These are phyloP conservation scores for Neonectria magnoliae DNA, from an alignment of 2,329 filamentous ascomycete species.

Conservation along the genomic window DNA sequence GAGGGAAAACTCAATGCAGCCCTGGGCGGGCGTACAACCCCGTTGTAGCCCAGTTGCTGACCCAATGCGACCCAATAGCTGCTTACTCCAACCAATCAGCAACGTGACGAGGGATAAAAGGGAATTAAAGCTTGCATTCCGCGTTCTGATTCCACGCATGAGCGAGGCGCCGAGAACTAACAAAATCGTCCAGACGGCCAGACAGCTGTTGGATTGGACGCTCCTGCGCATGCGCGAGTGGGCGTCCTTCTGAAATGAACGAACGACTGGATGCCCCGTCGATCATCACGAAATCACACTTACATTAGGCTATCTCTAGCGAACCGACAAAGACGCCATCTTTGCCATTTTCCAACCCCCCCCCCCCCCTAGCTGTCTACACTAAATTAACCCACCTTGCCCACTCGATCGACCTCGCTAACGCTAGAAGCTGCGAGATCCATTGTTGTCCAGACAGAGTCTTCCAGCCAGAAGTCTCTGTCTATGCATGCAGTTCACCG, in stretches of 20 bases:
- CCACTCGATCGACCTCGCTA: not conserved
- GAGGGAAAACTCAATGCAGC: not conserved
- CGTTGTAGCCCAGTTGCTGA: not conserved
- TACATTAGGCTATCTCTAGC: not conserved
- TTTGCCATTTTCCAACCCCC: not conserved
- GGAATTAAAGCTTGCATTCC: not conserved
- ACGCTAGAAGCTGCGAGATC: not conserved
- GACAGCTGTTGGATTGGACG: not conserved
- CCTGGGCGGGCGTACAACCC: not conserved
- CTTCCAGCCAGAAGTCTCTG: not conserved
- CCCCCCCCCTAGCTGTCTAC: not conserved
- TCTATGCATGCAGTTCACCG: not conserved
- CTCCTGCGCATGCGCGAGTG: not conserved
- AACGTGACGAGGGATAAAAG: not conserved
- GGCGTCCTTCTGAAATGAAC: not conserved
- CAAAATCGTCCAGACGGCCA: not conserved
- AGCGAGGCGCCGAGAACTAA: not conserved
- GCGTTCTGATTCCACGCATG: not conserved
- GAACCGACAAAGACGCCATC: not conserved
- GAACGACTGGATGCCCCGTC: not conserved
- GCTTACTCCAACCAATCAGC: not conserved
- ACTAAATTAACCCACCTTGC: not conserved
- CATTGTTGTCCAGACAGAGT: not conserved
- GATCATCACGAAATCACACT: not conserved
- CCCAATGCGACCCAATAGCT: not conserved